Base-by-base conservation (phyloP, 2,329 filamentous ascomycete genomes). In the Xylaria sp. region DNA sequence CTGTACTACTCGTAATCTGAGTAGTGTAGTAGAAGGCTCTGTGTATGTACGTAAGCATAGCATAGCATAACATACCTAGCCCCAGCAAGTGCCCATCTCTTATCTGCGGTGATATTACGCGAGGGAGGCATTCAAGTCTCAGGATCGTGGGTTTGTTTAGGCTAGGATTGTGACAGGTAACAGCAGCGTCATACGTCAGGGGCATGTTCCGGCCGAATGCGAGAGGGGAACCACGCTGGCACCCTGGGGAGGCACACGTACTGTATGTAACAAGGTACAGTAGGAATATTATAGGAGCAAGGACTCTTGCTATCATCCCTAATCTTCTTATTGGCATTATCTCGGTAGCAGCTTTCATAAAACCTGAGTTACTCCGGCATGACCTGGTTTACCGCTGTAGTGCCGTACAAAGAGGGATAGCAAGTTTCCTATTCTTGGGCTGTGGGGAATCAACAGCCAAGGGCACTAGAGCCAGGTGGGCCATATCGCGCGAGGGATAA, bases 351-450 rank as follows among this genome's bases (percentile, higher is more conserved):
- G 12, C 25, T 17, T 52, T 49, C 31, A 49, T 57, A 28, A 31
- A 12, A 17, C 33, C 3, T 31, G 45, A 50, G 49, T 31, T 43
- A 46, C 21, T 49, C 21, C 35, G 38, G 35, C n/a, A 46, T 51
- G 51, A 38, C 28, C 28, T 31, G 28, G 28, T 31, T 9, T 31
- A 9, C 28, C 9, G 9, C 28, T 9, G 9, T 31, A 31, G 28
- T 9, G 9, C 28, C 9, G 28, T 38, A 45, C 54, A 25, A n/a
- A 57, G 35, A 2, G 43, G 60, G 55, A 47, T 63, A 54, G 60
- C 45, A 59, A 25, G 33, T 50, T 63, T 60, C 63, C 63, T 66
- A 66, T 66, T 66, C 52, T 63, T 66, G 56, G 63, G 51, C 37
- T 60, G 56, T 66, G 60, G 63, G 40, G 60, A 60, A 51, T 49